Base-by-base conservation (phyloP, 164 flowering plant genomes). In the Nelumbo lutea region DNA sequence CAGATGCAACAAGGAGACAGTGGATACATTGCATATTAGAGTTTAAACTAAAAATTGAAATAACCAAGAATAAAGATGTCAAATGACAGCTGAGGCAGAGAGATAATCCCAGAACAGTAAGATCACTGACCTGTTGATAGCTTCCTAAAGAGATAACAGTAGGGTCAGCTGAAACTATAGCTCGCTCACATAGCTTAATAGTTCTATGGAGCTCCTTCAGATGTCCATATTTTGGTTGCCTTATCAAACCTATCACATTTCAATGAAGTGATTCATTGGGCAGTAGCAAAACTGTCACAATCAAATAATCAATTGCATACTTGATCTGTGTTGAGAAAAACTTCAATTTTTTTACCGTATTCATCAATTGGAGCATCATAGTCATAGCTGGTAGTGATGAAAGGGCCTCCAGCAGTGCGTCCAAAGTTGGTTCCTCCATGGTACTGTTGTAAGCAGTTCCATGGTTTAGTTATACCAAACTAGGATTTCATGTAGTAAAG, bases 371-470 rank as follows among this genome's bases (percentile, higher is more conserved):
- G 99, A 70, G 99, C 98, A 85, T 95, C 98, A 72, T 95, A 95
- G 71, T 95, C 99, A 70, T 95, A 95, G 75, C 97, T 95, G 41
- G 97, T 90, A 43, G 99, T 92, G 64, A 92, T 80, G 71, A 96
- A 96, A 47, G 98, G 98, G 9, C 99, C 99, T 61, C 99, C 99
- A 69, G 98, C 93, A 46, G 91, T 83, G 68, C 99, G 91, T 42
- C 96, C 99, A 78, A 93, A 96, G 80, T 96, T 96, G 61, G 99
- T 96, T 71, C 99, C 99, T 62, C 99, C 99, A 80, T 95, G 98
- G 65, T 84, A 95, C 99, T 95, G 82, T 64, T 59, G 72, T 38
- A 75, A 78, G 47, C 45, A 66, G 58, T 47, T 39, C 38, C 57
- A 42, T 62, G 61, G 44, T 47, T 50, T 43, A 68, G 41, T 9